phyloP scores from a whole-genome alignment of 768 basidiomycete species.

The Dentipellis sp. region DNA sequence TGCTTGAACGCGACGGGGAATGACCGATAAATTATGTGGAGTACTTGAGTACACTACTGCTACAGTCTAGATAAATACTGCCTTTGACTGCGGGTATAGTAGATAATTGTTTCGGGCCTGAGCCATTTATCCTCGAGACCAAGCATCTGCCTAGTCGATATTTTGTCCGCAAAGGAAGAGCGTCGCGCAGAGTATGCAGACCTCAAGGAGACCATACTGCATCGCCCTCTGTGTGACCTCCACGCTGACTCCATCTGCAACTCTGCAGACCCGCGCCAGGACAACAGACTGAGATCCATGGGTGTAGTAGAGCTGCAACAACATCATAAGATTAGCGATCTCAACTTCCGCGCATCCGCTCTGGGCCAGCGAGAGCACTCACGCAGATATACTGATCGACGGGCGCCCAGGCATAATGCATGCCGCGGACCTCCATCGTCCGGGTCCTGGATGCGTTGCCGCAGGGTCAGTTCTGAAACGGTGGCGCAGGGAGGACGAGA shows the following conservation, averaged over 20 bases:
- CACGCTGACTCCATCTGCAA: conserved; percentile 7
- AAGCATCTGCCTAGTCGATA: conserved; percentile 5
- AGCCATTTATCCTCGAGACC: too few relatives aligned
- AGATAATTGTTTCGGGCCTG: too few relatives aligned
- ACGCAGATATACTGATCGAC: conserved; percentile 12
- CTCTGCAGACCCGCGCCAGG: conserved; percentile 6
- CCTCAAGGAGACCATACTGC: conserved; percentile 9
- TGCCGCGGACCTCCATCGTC: conserved; percentile 11
- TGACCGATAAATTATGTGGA: too few relatives aligned
- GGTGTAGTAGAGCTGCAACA: conserved; percentile 7
- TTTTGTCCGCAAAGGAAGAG: conserved; percentile 12
- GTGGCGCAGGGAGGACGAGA: neutral
- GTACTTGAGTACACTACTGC: too few relatives aligned
- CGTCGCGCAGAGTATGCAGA: conserved; percentile 13
- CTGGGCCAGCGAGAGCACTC: neutral
- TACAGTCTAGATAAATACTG: too few relatives aligned
- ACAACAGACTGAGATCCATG: neutral
- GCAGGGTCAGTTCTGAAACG: neutral
- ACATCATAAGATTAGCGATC: neutral
- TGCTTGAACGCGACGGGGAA: too few relatives aligned
- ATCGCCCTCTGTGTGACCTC: conserved; percentile 12
- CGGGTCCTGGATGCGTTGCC: conserved; percentile 4
- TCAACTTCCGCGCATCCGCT: too few relatives aligned
- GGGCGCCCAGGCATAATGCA: conserved; percentile 11
- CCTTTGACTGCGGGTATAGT: neutral